Conservation (phyloP, 306 rosid genomes). For the Castanospermum australe region DNA sequence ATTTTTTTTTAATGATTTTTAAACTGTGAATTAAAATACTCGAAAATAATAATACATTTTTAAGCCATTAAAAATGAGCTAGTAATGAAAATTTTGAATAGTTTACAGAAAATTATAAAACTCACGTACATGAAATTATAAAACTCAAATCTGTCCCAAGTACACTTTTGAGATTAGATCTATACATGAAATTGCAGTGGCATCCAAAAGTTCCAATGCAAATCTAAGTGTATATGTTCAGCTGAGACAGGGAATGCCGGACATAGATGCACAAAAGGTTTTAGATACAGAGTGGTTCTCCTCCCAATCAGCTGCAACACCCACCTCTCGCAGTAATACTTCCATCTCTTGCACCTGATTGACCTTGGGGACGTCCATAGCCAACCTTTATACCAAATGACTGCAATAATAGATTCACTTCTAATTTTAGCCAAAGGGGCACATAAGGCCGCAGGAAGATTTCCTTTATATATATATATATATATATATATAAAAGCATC, state of each 20-base stretch:
- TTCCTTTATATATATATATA: no score
- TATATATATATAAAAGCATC: background rate
- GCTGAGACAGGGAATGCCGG: slow-evolving; percentile 23
- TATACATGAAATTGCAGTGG: slow-evolving; percentile 50
- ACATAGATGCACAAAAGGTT: slow-evolving; percentile 30
- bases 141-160: slow-evolving; percentile 33
- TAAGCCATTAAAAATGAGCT: no score
- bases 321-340: slow-evolving; percentile 64
- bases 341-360: slow-evolving; percentile 74
- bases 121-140: no score
- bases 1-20: no score
- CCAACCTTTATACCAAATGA: slow-evolving; percentile 89
- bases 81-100: no score
- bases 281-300: slow-evolving; percentile 28
- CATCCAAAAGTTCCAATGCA: slow-evolving; percentile 31
- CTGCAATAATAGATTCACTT: slow-evolving; percentile 46
- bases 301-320: slow-evolving; percentile 64
- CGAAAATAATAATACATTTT: no score
- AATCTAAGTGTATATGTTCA: slow-evolving; percentile 31
- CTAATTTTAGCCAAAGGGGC: background rate
- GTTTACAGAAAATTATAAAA: no score
- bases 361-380: slow-evolving; percentile 79
- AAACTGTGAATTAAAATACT: no score
- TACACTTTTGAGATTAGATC: slow-evolving; percentile 36
- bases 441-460: background rate